Conservation (phyloP, 331 rosid genomes). For the Telfairia occidentalis region DNA sequence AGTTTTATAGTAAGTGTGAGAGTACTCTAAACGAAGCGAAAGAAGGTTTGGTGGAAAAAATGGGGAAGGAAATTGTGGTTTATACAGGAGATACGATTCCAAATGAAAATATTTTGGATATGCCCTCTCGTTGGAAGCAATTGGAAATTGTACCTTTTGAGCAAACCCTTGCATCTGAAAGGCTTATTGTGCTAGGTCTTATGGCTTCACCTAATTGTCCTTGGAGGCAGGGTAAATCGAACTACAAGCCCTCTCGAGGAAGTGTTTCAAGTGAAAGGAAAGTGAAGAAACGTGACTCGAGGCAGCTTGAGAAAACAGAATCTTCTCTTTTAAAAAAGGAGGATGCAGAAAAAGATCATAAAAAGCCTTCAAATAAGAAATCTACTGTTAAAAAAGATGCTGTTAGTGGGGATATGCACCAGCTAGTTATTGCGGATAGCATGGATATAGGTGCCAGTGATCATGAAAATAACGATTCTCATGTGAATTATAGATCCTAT, state of each 20-base stretch:
- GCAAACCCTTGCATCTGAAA: constrained; percentile 17
- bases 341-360: constrained; percentile 11
- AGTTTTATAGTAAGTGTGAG: constrained; percentile 12
- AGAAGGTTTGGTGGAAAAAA: constrained; percentile 17
- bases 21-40: background rate
- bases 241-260: constrained; percentile 14
- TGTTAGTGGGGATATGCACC: constrained; percentile 25
- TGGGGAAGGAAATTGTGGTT: constrained; percentile 27
- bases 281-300: constrained; percentile 25
- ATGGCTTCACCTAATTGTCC: constrained; percentile 53
- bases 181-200: constrained; percentile 42
- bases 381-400: background rate
- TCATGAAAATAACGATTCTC: constrained; percentile 14
- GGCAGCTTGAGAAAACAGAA: constrained; percentile 19
- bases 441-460: constrained; percentile 19
- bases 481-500: constrained; percentile 16
- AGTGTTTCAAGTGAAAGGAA: constrained; percentile 27
- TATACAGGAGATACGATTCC: constrained; percentile 19
- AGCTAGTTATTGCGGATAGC: constrained; percentile 25
- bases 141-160: constrained; percentile 22
- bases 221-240: constrained; percentile 32
- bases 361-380: constrained; percentile 29
- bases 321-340: constrained; percentile 25
- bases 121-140: background rate
- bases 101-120: constrained; percentile 10